Base-by-base conservation (phyloP, 352 stramenopile species). In the Globisporangium alternatum region DNA sequence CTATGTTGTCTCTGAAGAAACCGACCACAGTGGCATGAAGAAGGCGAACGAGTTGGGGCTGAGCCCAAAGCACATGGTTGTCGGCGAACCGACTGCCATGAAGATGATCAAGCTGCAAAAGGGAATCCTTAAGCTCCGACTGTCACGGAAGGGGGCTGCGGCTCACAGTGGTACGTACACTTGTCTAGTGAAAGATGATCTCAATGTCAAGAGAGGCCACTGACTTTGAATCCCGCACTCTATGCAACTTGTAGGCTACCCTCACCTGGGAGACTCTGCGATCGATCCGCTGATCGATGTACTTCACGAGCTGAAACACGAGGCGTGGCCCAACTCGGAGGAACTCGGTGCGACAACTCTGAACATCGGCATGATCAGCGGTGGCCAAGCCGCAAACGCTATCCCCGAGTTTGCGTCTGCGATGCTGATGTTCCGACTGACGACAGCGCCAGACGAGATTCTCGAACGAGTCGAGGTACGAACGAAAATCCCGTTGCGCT, bases 401-500 rank as follows among this genome's bases (percentile, higher is more conserved):
- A 71, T 96, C 39, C 82, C 88, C 7, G 88, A 95, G 52, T 70
- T 83, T n/a, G 84, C 84, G 1, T 90, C 86, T 17, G 88, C 86
- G n/a, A 90, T 91, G 74, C 80, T 95, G 31, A 95, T 96, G 86
- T 96, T 96, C 73, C 82, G 88, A 33, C 62, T 96, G 53, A 94
- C 86, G 25, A 83, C 75, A 21, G 72, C 83, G 25, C 88, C 86
- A 10, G 79, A 93, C 13, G 64, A 80, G 45, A 83, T 96, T 25
- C 75, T 95, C 35, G 66, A 78, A 22, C 78, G 81, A 2, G 81
- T 96, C 44, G 74, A 89, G 65, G 76, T 81, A 63, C n/a, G 64
- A 19, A 37, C 49, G 37, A 12, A 13, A 39, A 13, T 13, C 8
- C 10, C 33, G 33, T 39, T 39, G 33, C 10, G 7, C 33, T 39